Evolutionary conservation across 176 grass and related monocot species (phyloP).

Genomic region (Phragmites australis): DNA sequence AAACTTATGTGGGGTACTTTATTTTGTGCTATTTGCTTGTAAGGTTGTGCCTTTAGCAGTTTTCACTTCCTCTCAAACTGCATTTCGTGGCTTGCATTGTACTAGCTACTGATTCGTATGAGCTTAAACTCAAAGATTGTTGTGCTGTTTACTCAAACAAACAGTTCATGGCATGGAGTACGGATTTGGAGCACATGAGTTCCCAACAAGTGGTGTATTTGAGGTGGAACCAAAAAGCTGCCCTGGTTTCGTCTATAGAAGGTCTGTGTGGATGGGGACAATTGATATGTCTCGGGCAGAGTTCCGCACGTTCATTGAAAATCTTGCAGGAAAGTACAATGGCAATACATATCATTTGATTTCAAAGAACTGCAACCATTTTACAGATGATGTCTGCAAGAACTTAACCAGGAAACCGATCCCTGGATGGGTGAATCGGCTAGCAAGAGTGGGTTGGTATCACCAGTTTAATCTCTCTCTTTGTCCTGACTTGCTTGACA

Average conservation of each 20-base stretch:
- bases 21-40: slow-evolving; percentile 8
- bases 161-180: slow-evolving; percentile 80
- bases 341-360: slow-evolving; percentile 76
- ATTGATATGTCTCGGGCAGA: slow-evolving; percentile 65
- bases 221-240: slow-evolving; percentile 78
- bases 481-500: not conserved
- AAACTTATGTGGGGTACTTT: not conserved
- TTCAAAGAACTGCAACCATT: slow-evolving; percentile 89
- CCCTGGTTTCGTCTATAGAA: slow-evolving; percentile 71
- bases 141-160: slow-evolving; percentile 20
- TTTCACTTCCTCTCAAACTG: not conserved
- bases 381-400: slow-evolving; percentile 73
- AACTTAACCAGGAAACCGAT: slow-evolving; percentile 55
- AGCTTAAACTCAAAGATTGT: slow-evolving; percentile 16
- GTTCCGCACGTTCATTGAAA: slow-evolving; percentile 65
- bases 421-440: slow-evolving; percentile 80
- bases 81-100: slow-evolving; percentile 20
- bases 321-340: slow-evolving; percentile 65
- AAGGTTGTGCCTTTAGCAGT: not conserved
- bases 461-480: not conserved
- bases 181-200: slow-evolving; percentile 81
- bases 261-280: slow-evolving; percentile 61
- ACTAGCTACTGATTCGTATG: not conserved
- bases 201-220: slow-evolving; percentile 73
- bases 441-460: slow-evolving; percentile 79